Base-by-base conservation (phyloP, 2,329 filamentous ascomycete genomes). In the Pezicula carpinea region DNA sequence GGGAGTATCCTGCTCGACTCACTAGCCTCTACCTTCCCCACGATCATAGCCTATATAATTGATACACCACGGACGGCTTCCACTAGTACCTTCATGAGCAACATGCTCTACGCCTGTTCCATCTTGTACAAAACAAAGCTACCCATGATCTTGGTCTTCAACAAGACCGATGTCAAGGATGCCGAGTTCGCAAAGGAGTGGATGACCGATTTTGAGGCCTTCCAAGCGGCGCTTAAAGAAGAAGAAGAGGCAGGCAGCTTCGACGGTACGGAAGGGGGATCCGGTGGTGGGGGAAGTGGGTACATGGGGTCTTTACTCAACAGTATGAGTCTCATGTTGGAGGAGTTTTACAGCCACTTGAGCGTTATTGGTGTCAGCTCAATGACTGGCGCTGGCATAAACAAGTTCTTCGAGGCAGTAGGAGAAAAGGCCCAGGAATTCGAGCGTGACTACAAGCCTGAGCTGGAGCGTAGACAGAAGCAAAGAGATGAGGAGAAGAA, bases 151-250 rank as follows among this genome's bases (percentile, higher is more conserved):
- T 73, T 99, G 6, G 93, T 99, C 10, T 97, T 99, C 76, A 99
- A 99, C 75, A 99, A 99, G 73, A 96, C 91, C 0, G 93, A 99
- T 61, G 89, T 95, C 35, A 89, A 95, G 66, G 87, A 95, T 60
- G 89, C 90, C 0, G 79, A 80, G 21, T 96, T 96, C 61, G 93
- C 91, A 1, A 93, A 92, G 70, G 90, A 97, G 64, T 99, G 95
- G 93, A 99, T 99, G 93, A 95, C 91, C 5, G 92, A 99, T 67
- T 99, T 96, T 61, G 93, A 99, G 56, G 83, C 87, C 1, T 99
- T 99, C 70, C 93, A 97, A 65, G 81, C 81, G 14, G 92, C 95
- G 1, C 74, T 99, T 39, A 79, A 81, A 41, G 72, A 80, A 21
- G 93, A 97, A 61, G 89, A 96, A 64, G 82, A 86, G 47, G 75